A percentile compares a stretch with the other conserved stretches of the same genome.
These are phyloP conservation scores for Vitis rotundifolia DNA, from an alignment of 164 flowering plant species.

Conservation along the genomic window DNA sequence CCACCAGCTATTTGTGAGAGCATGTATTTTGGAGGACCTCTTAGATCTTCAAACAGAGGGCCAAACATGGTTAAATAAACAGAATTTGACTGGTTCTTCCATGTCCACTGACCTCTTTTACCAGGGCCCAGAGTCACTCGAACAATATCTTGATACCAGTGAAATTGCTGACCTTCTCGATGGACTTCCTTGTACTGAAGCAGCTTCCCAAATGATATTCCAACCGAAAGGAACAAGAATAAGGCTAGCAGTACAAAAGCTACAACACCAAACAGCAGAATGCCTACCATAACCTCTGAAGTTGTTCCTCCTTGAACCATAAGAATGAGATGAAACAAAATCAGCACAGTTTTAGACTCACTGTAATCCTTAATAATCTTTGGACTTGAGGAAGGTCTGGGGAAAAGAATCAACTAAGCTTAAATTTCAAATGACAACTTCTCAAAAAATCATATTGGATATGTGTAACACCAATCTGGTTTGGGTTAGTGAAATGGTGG, in stretches of 20 bases:
- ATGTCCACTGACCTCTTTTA: constrained; percentile 95
- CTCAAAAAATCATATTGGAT: too few species aligned
- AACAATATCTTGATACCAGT: constrained; percentile 83
- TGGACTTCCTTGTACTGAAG: constrained; percentile 96
- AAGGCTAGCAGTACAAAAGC: constrained; percentile 49
- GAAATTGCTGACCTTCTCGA: constrained; percentile 65
- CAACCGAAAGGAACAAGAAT: constrained; percentile 74
- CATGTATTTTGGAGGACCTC: constrained; percentile 99
- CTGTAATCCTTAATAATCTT: background rate
- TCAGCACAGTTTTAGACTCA: background rate
- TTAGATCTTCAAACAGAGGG: constrained; percentile 83
- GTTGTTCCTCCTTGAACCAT: constrained; percentile 53
- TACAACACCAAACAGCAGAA: constrained; percentile 46
- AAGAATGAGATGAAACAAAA: background rate
- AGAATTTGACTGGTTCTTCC: constrained; percentile 67
- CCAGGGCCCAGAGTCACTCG: constrained; percentile 94
- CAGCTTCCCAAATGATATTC: constrained; percentile 82
- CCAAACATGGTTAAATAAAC: constrained; percentile 52
- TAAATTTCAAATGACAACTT: too few species aligned
- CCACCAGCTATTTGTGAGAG: constrained; percentile 72
- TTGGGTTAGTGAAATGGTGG: too few species aligned
- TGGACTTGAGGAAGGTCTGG: too few species aligned
- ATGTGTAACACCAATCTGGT: too few species aligned
- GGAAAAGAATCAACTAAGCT: too few species aligned
- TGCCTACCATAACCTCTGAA: constrained; percentile 54